Evolutionary conservation across 257 asterid species (phyloP), one percentile per base, ranked within the genome.

Genomic region (Solanum bukasovii): DNA sequence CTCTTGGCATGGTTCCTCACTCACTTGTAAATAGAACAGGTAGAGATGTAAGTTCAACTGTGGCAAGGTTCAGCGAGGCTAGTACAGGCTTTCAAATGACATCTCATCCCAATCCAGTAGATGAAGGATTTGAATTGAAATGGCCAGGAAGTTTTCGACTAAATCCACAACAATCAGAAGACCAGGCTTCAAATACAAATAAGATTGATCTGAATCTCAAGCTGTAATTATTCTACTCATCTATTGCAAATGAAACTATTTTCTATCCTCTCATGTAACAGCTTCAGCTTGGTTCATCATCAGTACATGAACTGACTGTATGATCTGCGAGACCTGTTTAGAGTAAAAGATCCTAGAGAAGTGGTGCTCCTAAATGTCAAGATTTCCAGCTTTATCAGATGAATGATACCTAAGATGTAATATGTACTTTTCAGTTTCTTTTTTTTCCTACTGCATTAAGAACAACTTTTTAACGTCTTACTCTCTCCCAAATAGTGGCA

Each of bases 141-240:
- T 95, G 99, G 98, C 98, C 98, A n/a, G 98, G 99, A 92, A 93
- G 98, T 90, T 94, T 95, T 91, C 92, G 95, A 85, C 33, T 90
- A 71, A 91, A 92, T 87, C 87, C 90, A 18, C 94, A 90, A 81
- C 91, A 86, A 87, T 87, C 90, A 23, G 93, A 92, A 91, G 93
- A 89, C 71, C 93, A 89, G 89, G 61, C 94, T 83, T 85, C 94
- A 87, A 89, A 84, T 86, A 87, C 93, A 40, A 87, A 89, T 85
- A 86, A 42, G 89, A 94, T 96, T 4, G 99, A 97, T 92, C 92
- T 97, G 90, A 97, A 93, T 91, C 99, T 97, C 85, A 96, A 92
- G 92, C 94, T 97, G 92, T 97, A 90, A 87, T 25, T 73, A 61
- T 49, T 87, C 20, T 33, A 27, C 71, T 52, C 25, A 52, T 73